These are phyloP conservation scores for Setaria italica DNA, from an alignment of 202 grass and related monocot species.

Conservation along the genomic window DNA sequence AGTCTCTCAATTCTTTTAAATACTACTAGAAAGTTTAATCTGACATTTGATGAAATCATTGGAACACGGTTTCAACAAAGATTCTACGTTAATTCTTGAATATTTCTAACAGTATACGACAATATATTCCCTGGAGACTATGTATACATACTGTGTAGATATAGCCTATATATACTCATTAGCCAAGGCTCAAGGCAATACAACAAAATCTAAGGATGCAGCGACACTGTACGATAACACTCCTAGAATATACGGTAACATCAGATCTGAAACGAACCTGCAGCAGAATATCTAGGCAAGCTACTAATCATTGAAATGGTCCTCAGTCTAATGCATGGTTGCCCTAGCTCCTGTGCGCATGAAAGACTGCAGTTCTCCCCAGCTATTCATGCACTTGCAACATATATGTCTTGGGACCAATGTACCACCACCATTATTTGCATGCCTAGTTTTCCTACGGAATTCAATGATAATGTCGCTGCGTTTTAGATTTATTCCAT, in stretches of 20 bases:
- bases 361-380: neutral
- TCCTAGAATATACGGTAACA: neutral
- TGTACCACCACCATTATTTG: too few relatives aligned
- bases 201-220: neutral
- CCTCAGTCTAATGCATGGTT: neutral
- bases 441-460: too few relatives aligned
- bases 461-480: too few relatives aligned
- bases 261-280: neutral
- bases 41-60: neutral
- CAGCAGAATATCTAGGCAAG: neutral
- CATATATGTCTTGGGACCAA: conserved; percentile 1
- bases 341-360: neutral
- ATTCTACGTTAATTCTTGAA: neutral
- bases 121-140: too few relatives aligned
- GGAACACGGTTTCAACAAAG: neutral
- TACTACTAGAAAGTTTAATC: too few relatives aligned
- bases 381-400: neutral
- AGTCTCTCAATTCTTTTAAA: too few relatives aligned
- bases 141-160: too few relatives aligned
- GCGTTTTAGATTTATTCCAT: too few relatives aligned
- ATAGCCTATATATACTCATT: neutral
- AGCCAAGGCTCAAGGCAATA: neutral
- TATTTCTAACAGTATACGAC: neutral
- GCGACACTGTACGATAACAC: neutral
- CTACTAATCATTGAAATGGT: neutral